phyloP scores from a whole-genome alignment of 2,329 filamentous ascomycete genomes.

The Lecanicillium sp. region DNA sequence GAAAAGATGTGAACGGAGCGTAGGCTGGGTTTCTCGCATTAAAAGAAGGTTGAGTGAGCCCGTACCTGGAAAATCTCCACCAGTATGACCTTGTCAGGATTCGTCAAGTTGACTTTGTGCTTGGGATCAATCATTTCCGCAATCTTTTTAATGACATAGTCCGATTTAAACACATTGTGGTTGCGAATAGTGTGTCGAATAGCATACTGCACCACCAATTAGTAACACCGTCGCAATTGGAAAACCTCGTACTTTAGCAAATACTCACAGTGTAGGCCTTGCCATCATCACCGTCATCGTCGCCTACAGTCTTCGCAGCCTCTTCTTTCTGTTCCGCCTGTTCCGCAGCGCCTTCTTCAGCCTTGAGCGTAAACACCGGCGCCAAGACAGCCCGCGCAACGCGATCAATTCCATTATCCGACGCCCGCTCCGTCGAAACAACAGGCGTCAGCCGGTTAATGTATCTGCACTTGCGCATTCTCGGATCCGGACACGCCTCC shows the following conservation, averaged over 20 bases:
- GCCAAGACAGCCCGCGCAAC: constrained; percentile 55
- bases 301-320: constrained; percentile 4
- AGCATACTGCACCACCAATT: constrained; percentile 55
- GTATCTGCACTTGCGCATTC: constrained; percentile 42
- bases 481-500: constrained; percentile 29
- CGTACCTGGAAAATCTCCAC: constrained; percentile 73
- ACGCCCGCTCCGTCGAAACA: constrained; percentile 52
- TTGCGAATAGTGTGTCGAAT: constrained; percentile 73
- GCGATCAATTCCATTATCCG: constrained; percentile 57
- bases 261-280: constrained; percentile 33
- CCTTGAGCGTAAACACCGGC: constrained; percentile 47
- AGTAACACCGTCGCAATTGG: background rate
- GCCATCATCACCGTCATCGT: constrained; percentile 9
- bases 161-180: constrained; percentile 59
- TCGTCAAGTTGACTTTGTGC: constrained; percentile 70
- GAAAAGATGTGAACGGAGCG: too few relatives aligned
- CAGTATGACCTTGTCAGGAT: constrained; percentile 70
- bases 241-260: constrained; percentile 8
- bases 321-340: constrained; percentile 12
- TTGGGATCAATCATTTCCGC: constrained; percentile 55
- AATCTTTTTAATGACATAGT: constrained; percentile 62
- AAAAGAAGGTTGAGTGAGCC: too few relatives aligned
- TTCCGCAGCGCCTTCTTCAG: constrained; percentile 13
- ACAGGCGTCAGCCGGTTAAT: constrained; percentile 51
- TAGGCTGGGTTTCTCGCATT: too few relatives aligned